phyloP scores from a whole-genome alignment of 257 asterid genomes.

The Solanum sitiens region DNA sequence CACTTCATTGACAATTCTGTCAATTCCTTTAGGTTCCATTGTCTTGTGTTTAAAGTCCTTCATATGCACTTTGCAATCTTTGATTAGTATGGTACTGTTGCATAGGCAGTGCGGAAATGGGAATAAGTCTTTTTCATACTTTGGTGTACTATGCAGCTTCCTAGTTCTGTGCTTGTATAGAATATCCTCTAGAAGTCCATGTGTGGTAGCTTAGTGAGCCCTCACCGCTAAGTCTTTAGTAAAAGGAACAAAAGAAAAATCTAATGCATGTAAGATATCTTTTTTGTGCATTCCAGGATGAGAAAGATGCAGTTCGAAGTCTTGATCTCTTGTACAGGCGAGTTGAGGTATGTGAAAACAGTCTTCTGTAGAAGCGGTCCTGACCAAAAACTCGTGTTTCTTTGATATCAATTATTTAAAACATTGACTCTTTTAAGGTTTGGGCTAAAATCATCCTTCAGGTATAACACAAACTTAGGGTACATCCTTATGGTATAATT shows the following conservation, averaged over 20 bases:
- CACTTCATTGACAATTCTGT: not conserved
- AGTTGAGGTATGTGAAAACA: conserved; percentile 55
- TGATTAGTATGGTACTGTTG: not conserved
- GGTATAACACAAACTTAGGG: no score
- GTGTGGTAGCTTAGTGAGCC: not conserved
- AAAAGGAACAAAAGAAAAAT: not conserved
- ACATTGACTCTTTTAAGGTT: not conserved
- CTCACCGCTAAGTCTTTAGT: not conserved
- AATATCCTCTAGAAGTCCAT: not conserved
- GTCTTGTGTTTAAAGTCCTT: not conserved
- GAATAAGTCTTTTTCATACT: not conserved
- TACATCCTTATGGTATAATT: not conserved
- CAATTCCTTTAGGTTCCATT: not conserved
- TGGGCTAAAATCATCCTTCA: not conserved
- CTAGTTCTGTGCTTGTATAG: not conserved
- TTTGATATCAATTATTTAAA: not conserved
- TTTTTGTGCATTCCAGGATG: conserved; percentile 49
- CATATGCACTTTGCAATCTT: not conserved
- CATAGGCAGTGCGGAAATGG: not conserved
- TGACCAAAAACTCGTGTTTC: not conserved
- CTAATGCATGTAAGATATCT: not conserved
- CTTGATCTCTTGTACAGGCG: conserved; percentile 95
- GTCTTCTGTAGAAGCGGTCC: not conserved
- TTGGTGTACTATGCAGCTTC: not conserved
- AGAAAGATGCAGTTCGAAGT: conserved; percentile 88